phyloP scores from a whole-genome alignment of 2,329 filamentous ascomycete species.

The Nigrograna mackinnonii region DNA sequence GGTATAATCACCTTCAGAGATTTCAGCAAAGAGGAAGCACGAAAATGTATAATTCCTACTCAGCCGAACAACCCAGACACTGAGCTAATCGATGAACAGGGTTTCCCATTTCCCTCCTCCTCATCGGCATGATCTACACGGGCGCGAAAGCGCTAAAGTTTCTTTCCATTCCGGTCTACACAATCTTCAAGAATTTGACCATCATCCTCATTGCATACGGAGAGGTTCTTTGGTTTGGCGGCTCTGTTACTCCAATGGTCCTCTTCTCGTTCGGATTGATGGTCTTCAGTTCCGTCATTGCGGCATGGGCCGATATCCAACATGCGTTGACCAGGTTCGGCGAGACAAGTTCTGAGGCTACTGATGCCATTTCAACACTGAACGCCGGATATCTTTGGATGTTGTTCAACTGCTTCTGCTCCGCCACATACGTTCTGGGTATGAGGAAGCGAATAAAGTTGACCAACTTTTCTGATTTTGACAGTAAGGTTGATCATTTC shows the following conservation, averaged over 20 bases:
- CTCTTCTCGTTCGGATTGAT: conserved; percentile 95
- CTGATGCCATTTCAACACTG: conserved; percentile 80
- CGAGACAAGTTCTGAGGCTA: conserved; percentile 56
- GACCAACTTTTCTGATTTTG: conserved; percentile 99
- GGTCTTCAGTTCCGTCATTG: conserved; percentile 92
- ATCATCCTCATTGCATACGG: conserved; percentile 99
- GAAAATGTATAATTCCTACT: conserved; percentile 69
- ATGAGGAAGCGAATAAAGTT: conserved; percentile 99
- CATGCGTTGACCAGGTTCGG: conserved; percentile 72
- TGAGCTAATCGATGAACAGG: conserved; percentile 55
- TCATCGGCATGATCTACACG: conserved; percentile 99
- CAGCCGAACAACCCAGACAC: conserved; percentile 1
- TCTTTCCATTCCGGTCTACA: conserved; percentile 97
- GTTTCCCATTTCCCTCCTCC: conserved; percentile 94
- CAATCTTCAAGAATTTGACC: conserved; percentile 99
- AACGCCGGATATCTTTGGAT: conserved; percentile 98
- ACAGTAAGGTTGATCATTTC: conserved; percentile 68
- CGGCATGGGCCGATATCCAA: conserved; percentile 96
- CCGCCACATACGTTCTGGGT: conserved; percentile 82
- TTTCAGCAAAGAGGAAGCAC: conserved; percentile 88
- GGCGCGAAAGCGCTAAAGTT: conserved; percentile 94
- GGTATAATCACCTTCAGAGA: conserved; percentile 81
- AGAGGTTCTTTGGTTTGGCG: conserved; percentile 97
- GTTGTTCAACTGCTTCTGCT: conserved; percentile 94
- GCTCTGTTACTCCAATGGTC: conserved; percentile 82